These are phyloP conservation scores for Lipomyces chichibuensis DNA, from an alignment of 805 yeast species.

Conservation along the genomic window DNA sequence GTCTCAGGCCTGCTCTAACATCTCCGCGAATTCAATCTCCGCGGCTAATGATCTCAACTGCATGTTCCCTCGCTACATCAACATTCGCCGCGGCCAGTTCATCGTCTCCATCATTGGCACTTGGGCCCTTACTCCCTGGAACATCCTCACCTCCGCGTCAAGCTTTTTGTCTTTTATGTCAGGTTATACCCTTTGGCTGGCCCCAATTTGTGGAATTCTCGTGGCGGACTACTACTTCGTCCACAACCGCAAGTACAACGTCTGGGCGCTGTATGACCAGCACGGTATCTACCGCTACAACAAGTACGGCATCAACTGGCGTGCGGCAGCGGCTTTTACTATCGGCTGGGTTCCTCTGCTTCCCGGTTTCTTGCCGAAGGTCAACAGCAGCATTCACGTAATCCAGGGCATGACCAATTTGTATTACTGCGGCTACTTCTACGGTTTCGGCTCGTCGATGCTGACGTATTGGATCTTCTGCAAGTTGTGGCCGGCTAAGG, in stretches of 20 bases:
- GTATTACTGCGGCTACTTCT: conserved; percentile 31
- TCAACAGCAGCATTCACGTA: conserved; percentile 46
- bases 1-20: conserved; percentile 47
- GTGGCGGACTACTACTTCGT: conserved; percentile 49
- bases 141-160: conserved; percentile 45
- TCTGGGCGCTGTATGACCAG: conserved; percentile 48
- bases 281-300: conserved; percentile 50
- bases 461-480: conserved; percentile 22
- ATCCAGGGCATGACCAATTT: conserved; percentile 16
- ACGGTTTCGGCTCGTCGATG: conserved; percentile 26
- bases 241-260: conserved; percentile 47
- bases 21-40: conserved; percentile 51
- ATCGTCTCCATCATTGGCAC: conserved; percentile 44
- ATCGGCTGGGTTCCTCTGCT: conserved; percentile 40
- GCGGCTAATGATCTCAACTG: conserved; percentile 59
- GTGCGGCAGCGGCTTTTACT: conserved; percentile 45
- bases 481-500: conserved; percentile 23
- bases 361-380: conserved; percentile 38
- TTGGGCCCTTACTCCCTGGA: conserved; percentile 51
- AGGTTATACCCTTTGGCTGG: conserved; percentile 47
- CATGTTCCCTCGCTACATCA: conserved; percentile 50
- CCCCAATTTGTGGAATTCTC: conserved; percentile 48
- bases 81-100: conserved; percentile 49
- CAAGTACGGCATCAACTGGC: conserved; percentile 51
- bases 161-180: conserved; percentile 46